Evolutionary conservation across 495 filamentous ascomycete species (phyloP).

Genomic region (Tuber calosporum): DNA sequence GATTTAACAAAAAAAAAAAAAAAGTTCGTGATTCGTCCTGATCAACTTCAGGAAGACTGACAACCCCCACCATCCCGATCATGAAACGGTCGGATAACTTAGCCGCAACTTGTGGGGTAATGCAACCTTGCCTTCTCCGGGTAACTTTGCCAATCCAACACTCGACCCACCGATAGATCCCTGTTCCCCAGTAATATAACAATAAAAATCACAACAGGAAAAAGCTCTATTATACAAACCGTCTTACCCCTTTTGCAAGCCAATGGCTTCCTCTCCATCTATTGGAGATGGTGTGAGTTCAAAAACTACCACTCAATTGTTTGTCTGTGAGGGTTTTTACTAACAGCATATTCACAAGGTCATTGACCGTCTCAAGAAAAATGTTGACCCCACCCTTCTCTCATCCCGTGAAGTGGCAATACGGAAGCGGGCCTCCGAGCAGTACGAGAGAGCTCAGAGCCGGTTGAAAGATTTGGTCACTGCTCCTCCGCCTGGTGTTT

Average conservation of each 20-base stretch:
- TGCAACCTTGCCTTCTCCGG: not conserved
- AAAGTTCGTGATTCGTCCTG: no score
- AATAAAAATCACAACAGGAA: not conserved
- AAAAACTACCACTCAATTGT: slow-evolving; percentile 4
- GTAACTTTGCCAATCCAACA: not conserved
- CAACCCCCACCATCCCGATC: not conserved
- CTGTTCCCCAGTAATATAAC: not conserved
- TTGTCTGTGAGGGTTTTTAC: not conserved
- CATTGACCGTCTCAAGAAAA: slow-evolving; percentile 59
- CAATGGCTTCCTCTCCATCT: slow-evolving; percentile 51
- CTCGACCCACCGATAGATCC: not conserved
- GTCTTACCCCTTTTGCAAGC: not conserved
- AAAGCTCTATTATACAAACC: slow-evolving; percentile 8
- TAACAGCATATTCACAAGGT: slow-evolving; percentile 45
- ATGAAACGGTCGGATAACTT: not conserved
- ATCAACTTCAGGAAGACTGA: no score
- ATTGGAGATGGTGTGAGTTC: slow-evolving; percentile 49
- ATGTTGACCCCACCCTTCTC: slow-evolving; percentile 54
- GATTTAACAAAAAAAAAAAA: no score
- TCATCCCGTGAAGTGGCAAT: slow-evolving; percentile 58
- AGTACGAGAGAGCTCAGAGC: slow-evolving; percentile 60
- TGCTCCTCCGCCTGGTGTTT: not conserved
- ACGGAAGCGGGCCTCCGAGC: slow-evolving; percentile 56
- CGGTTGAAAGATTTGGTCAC: slow-evolving; percentile 54
- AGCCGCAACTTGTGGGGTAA: not conserved